Evolutionary conservation across 2,329 filamentous ascomycete genomes (phyloP).

Genomic region (Teratosphaeria viscida): DNA sequence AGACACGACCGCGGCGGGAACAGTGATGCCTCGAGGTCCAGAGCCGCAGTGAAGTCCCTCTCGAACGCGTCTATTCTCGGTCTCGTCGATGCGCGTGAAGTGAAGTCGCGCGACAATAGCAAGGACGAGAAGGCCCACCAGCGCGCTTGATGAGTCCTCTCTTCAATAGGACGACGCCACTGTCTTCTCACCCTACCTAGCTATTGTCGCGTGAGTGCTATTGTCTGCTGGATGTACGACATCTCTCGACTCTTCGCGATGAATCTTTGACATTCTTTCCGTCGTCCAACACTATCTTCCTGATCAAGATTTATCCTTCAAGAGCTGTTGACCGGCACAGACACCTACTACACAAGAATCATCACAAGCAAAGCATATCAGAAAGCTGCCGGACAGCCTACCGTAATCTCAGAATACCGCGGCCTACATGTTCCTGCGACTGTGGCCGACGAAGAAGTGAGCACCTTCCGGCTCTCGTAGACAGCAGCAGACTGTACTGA

Average conservation of each 20-base stretch:
- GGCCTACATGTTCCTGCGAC: slow-evolving; percentile 25
- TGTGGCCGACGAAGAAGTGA: slow-evolving; percentile 26
- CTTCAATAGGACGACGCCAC: slow-evolving; percentile 7
- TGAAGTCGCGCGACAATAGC: slow-evolving; percentile 15
- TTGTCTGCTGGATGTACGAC: slow-evolving; percentile 22
- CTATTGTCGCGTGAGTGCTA: slow-evolving; percentile 30
- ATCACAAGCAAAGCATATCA: not conserved
- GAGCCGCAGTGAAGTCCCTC: slow-evolving; percentile 1
- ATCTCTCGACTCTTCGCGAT: slow-evolving; percentile 11
- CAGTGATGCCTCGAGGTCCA: slow-evolving; percentile 3
- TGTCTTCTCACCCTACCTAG: slow-evolving; percentile 13
- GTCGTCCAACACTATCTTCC: slow-evolving; percentile 6
- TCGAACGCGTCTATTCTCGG: slow-evolving; percentile 15
- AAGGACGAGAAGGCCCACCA: slow-evolving; percentile 7
- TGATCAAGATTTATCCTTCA: slow-evolving; percentile 6
- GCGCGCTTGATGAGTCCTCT: slow-evolving; percentile 9
- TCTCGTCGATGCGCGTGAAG: slow-evolving; percentile 3
- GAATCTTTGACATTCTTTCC: not conserved
- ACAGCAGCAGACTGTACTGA: slow-evolving; percentile 1
- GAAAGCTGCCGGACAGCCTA: slow-evolving; percentile 17
- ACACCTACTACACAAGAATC: slow-evolving; percentile 1
- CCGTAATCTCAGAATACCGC: slow-evolving; percentile 4
- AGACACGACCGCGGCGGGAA: slow-evolving; percentile 3
- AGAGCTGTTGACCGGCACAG: slow-evolving; percentile 13
- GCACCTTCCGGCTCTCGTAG: not conserved